These are phyloP conservation scores for Stereocaulon alpinum DNA, from an alignment of 495 filamentous ascomycete species.

Conservation along the genomic window DNA sequence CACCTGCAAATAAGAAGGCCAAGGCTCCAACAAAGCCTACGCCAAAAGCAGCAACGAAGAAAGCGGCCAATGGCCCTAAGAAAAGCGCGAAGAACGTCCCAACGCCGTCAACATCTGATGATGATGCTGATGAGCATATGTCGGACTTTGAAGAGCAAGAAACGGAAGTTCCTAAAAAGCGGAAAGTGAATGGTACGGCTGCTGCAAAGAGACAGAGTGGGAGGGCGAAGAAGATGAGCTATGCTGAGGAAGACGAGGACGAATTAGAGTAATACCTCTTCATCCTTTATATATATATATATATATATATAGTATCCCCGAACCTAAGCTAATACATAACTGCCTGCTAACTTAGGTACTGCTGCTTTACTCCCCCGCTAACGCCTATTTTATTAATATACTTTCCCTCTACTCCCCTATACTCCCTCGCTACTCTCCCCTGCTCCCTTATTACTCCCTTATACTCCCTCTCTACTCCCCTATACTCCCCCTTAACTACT, in stretches of 20 bases:
- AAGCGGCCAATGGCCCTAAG: conserved; percentile 15
- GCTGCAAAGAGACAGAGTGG: conserved; percentile 18
- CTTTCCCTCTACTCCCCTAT: not conserved
- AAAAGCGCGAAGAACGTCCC: conserved; percentile 23
- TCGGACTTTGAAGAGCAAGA: conserved; percentile 17
- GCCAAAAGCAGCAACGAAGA: conserved; percentile 19
- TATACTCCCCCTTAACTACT: conserved; percentile 1
- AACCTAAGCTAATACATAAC: conserved; percentile 1
- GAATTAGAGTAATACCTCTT: not conserved
- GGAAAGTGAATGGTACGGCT: conserved; percentile 13
- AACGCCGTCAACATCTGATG: conserved; percentile 22
- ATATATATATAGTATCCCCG: conserved; percentile 1
- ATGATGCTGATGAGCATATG: conserved; percentile 24
- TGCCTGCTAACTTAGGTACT: not conserved
- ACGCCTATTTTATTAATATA: conserved; percentile 2
- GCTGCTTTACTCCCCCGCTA: conserved; percentile 9
- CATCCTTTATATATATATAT: not conserved
- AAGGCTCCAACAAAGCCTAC: conserved; percentile 19
- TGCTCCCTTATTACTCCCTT: conserved; percentile 2
- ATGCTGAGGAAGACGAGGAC: conserved; percentile 34
- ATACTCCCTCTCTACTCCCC: too few relatives aligned
- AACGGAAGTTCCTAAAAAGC: conserved; percentile 15
- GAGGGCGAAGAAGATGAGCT: conserved; percentile 35
- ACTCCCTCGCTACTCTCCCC: conserved; percentile 5
- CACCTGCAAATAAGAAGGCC: conserved; percentile 20